Evolutionary conservation across 2,329 filamentous ascomycete genomes (phyloP).

Genomic region (Colletotrichum phormii): DNA sequence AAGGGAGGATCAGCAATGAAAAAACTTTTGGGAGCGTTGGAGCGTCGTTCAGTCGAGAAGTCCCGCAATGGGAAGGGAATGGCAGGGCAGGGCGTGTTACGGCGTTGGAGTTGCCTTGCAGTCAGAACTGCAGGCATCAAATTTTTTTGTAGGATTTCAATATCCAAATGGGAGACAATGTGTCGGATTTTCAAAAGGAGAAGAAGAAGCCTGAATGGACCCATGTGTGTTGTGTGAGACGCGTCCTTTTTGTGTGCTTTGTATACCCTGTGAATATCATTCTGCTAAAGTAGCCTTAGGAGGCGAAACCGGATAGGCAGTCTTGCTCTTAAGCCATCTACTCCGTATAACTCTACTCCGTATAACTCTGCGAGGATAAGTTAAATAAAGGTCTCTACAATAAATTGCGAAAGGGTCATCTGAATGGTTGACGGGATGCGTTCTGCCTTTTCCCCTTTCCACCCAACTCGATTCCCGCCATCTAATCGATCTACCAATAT

Average conservation of each 20-base stretch:
- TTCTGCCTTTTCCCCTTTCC: background rate
- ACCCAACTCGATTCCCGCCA: background rate
- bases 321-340: too few species aligned
- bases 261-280: too few species aligned
- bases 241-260: background rate
- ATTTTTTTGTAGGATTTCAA: constrained; percentile 33
- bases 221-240: too few species aligned
- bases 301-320: too few species aligned
- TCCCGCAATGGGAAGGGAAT: constrained; percentile 2
- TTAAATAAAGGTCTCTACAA: too few species aligned
- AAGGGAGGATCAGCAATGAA: constrained; percentile 32
- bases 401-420: too few species aligned
- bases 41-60: constrained; percentile 29
- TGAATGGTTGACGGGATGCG: too few species aligned
- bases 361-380: too few species aligned
- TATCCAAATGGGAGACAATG: constrained; percentile 27
- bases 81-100: constrained; percentile 22
- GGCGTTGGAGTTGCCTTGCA: constrained; percentile 32
- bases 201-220: background rate
- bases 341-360: too few species aligned
- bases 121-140: constrained; percentile 28
- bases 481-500: background rate
- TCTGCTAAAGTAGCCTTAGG: too few species aligned
- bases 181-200: constrained; percentile 11
- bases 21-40: constrained; percentile 27